These are phyloP conservation scores for Gleditsia sinensis DNA, from an alignment of 306 rosid genomes.

Conservation along the genomic window DNA sequence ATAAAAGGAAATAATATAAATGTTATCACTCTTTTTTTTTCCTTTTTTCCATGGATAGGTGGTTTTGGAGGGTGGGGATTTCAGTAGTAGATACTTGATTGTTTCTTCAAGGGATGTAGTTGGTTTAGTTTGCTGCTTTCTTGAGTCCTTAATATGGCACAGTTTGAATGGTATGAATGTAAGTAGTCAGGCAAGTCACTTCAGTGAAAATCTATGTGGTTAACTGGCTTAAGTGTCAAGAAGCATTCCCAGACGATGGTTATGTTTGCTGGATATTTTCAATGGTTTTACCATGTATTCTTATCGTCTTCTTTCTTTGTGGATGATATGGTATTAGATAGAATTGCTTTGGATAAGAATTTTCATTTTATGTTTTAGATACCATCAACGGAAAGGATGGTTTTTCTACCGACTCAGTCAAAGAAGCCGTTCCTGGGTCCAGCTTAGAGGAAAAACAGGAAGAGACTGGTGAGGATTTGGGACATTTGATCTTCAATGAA, in stretches of 20 bases:
- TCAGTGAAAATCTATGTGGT: conserved; percentile 12
- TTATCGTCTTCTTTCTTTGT: conserved; percentile 1
- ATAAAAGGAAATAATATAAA: background rate
- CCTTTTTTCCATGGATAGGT: background rate
- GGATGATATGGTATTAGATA: conserved; percentile 7
- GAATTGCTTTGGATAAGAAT: conserved; percentile 12
- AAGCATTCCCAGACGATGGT: conserved; percentile 4
- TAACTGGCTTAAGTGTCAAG: conserved; percentile 22
- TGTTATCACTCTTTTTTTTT: background rate
- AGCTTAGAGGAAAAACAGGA: conserved; percentile 45
- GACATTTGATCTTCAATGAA: background rate
- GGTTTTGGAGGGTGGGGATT: background rate
- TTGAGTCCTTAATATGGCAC: background rate
- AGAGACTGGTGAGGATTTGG: conserved; percentile 52
- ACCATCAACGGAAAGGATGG: conserved; percentile 44
- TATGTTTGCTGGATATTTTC: background rate
- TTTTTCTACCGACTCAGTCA: conserved; percentile 43
- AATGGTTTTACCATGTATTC: conserved; percentile 9
- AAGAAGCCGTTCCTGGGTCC: conserved; percentile 47
- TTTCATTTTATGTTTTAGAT: conserved; percentile 49
- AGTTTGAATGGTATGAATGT: conserved; percentile 8
- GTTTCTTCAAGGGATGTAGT: background rate
- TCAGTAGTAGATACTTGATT: background rate
- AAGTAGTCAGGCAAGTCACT: background rate
- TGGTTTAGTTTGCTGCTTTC: conserved; percentile 9